These are phyloP conservation scores for Penicillium hordei DNA, from an alignment of 2,329 filamentous ascomycete species.

Conservation along the genomic window DNA sequence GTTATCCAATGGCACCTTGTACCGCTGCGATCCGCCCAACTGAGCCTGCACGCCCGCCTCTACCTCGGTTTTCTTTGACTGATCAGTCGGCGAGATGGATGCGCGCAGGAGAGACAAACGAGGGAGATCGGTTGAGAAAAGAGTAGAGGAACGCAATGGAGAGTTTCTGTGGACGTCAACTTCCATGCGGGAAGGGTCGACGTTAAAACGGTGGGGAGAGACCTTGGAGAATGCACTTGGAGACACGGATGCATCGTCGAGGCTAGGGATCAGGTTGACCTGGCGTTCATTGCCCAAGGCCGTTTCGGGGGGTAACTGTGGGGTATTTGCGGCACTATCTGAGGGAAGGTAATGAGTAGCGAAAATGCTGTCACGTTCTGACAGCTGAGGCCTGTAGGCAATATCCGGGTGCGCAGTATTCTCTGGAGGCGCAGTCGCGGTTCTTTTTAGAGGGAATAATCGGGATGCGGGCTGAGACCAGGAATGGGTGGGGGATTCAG, in stretches of 20 bases:
- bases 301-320: constrained; percentile 36
- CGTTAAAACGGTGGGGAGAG: constrained; percentile 29
- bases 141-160: constrained; percentile 31
- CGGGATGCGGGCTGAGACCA: constrained; percentile 32
- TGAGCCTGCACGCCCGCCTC: constrained; percentile 21
- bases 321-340: constrained; percentile 47
- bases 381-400: constrained; percentile 52
- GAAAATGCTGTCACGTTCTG: constrained; percentile 64
- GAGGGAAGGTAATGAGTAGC: constrained; percentile 60
- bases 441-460: constrained; percentile 39
- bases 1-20: constrained; percentile 26
- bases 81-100: constrained; percentile 28
- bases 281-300: constrained; percentile 32
- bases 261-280: constrained; percentile 32
- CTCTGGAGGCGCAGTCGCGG: constrained; percentile 34
- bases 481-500: constrained; percentile 40
- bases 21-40: constrained; percentile 23
- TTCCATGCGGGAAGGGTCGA: constrained; percentile 39
- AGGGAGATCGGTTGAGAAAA: constrained; percentile 25
- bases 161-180: constrained; percentile 37
- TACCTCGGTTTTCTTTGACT: constrained; percentile 24
- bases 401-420: constrained; percentile 27
- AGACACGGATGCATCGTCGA: constrained; percentile 34
- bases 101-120: constrained; percentile 30
- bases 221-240: constrained; percentile 31